Evolutionary conservation across 495 filamentous ascomycete genomes (phyloP).

Genomic region (Xylaria nigripes): DNA sequence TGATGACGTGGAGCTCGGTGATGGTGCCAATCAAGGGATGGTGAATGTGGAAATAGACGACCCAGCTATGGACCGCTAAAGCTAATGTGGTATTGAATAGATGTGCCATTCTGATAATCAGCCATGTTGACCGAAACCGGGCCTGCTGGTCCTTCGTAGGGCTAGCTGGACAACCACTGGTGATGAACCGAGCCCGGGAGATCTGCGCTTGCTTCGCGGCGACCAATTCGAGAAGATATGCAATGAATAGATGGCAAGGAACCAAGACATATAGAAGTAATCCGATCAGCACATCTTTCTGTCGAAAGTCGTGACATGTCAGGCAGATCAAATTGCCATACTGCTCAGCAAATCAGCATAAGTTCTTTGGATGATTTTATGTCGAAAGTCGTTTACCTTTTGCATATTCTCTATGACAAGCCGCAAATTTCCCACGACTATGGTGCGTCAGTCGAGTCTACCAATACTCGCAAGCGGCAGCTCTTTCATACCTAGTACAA

Average conservation of each 20-base stretch:
- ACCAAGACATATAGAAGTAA: slow-evolving; percentile 72
- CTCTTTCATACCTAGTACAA: slow-evolving; percentile 62
- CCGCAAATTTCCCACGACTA: slow-evolving; percentile 85
- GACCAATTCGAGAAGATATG: slow-evolving; percentile 75
- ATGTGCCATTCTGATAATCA: slow-evolving; percentile 65
- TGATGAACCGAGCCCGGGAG: slow-evolving; percentile 54
- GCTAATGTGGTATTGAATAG: slow-evolving; percentile 75
- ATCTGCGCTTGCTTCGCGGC: slow-evolving; percentile 68
- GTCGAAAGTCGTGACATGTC: slow-evolving; percentile 78
- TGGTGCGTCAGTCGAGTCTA: slow-evolving; percentile 4
- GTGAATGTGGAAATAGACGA: slow-evolving; percentile 83
- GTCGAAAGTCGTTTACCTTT: slow-evolving; percentile 52
- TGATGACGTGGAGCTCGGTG: slow-evolving; percentile 83
- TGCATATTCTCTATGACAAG: slow-evolving; percentile 94
- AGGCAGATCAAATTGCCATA: slow-evolving; percentile 93
- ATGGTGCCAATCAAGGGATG: slow-evolving; percentile 91
- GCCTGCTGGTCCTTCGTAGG: slow-evolving; percentile 49
- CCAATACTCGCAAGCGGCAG: background rate
- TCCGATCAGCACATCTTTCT: slow-evolving; percentile 67
- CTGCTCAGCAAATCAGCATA: slow-evolving; percentile 35
- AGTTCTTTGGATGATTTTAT: background rate
- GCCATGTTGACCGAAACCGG: slow-evolving; percentile 67
- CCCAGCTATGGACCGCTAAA: slow-evolving; percentile 67
- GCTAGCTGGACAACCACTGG: slow-evolving; percentile 40
- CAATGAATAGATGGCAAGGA: slow-evolving; percentile 80